Base-by-base conservation (phyloP, 176 grass and related monocot genomes). In the Thalia dealbata region DNA sequence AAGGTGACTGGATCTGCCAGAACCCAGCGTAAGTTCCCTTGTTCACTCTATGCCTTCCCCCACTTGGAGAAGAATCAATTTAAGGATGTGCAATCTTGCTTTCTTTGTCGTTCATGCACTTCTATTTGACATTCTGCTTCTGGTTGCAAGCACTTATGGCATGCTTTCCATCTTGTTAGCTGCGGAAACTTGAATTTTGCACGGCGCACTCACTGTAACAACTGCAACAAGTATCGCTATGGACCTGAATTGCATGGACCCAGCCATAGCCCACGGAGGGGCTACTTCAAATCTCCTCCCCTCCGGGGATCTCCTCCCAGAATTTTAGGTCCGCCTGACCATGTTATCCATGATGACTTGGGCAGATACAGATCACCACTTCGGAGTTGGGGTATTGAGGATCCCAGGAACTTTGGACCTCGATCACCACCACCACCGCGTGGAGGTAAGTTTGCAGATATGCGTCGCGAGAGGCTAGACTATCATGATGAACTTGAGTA, bases 171-270 rank as follows among this genome's bases (percentile, higher is more conserved):
- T 69, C 13, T 43, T 69, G 76, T 79, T 72, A 99, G 95, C 6
- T 99, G 90, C 79, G 95, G 90, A 72, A 99, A 99, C 84, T 85
- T 99, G 45, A 99, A 99, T 84, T 99, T 99, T 84, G 87, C 95
- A 69, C 83, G 90, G 28, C 81, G 90, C 38, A 91, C 83, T 78
- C 87, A 89, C 77, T 93, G 95, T 73, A 95, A 99, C 75, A 99
- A 88, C 69, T 95, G 90, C 63, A 95, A 88, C 74, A 86, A 88
- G 64, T 76, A 85, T 25, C 90, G 83, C 13, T 88, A 77, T 77
- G 70, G 78, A 59, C 65, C 25, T 58, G 81, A 89, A 27, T 6
- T 78, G 32, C 67, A 73, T 71, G 83, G 84, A 65, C 68, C 80
- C 55, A 74, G 70, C 73, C 78, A 50, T 55, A 92, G 89, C 73